Base-by-base conservation (phyloP, 768 basidiomycete species). In the Nidula microcarpa region DNA sequence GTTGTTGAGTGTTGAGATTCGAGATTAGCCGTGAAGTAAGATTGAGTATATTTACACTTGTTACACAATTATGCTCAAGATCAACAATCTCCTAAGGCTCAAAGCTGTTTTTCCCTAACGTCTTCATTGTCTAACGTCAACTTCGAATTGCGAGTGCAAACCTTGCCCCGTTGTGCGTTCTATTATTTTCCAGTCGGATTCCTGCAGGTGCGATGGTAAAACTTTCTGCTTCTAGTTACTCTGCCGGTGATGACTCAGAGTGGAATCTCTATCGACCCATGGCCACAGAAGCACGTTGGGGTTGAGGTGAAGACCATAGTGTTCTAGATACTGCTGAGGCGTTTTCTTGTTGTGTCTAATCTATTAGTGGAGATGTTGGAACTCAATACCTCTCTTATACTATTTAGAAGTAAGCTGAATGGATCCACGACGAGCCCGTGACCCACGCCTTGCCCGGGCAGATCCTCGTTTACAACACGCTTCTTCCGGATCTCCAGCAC, bases 261-360 rank as follows among this genome's bases (percentile, higher is more conserved):
- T 93, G 91, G 91, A 90, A 85, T 74, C 91, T 86, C 71, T 68
- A 87, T 81, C 74, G 78, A 91, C 82, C 87, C 77, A 71, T 68
- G 59, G 66, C 62, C 51, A 55, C 58, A 53, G 54, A 51, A 55
- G 61, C 50, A 56, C 58, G 49, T 57, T 74, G 71, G 87, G 87
- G 85, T 88, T 73, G 80, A 79, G 57, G 65, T 80, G 89, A 76
- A 80, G 91, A 92, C 89, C 72, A 65, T 55, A 75, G 74, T 83
- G 89, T 90, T 91, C 89, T 78, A 85, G 91, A 93, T 94, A 94
- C 91, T 94, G 83, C 90, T 94, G 91, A 93, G 70, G 72, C 74
- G 56, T 65, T 66, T 48, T 52, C 44, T 53, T 34, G 45, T 59
- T 53, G 53, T 47, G 14, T 33, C 13, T n/a, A 51, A 33, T 37